phyloP scores from a whole-genome alignment of 306 rosid species.

The Begonia loranthoides region DNA sequence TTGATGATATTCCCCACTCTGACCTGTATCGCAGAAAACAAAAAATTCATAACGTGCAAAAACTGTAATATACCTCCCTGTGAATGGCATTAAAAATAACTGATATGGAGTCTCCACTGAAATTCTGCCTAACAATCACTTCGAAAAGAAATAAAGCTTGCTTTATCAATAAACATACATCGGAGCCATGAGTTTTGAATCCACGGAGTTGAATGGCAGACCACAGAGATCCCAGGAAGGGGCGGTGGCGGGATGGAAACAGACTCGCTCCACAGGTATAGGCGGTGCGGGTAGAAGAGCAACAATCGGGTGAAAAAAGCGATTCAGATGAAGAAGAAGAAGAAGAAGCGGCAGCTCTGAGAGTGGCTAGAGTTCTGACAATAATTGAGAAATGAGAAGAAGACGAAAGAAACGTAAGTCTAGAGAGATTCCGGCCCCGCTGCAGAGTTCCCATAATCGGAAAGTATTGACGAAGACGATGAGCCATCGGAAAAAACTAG shows the following conservation, averaged over 20 bases:
- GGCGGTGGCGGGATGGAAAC: background rate
- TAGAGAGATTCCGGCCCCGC: constrained; percentile 25
- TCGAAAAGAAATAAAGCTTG: background rate
- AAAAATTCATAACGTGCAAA: constrained; percentile 1
- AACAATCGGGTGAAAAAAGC: constrained; percentile 16
- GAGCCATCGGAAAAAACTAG: background rate
- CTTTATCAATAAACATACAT: constrained; percentile 24
- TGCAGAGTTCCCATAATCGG: constrained; percentile 5
- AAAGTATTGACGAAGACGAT: background rate
- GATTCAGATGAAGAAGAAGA: constrained; percentile 10
- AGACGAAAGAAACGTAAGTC: constrained; percentile 7
- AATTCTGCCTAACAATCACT: background rate
- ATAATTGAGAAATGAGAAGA: constrained; percentile 7
- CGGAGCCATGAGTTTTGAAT: constrained; percentile 49
- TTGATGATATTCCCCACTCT: constrained; percentile 66
- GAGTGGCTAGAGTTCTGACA: constrained; percentile 16
- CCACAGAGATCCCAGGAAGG: constrained; percentile 38
- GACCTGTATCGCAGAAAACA: constrained; percentile 32
- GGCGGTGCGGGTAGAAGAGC: constrained; percentile 10
- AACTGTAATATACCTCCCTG: background rate
- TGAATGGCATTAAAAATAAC: background rate
- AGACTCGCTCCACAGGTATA: background rate
- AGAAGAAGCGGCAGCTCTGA: constrained; percentile 7
- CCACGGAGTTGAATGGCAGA: constrained; percentile 46
- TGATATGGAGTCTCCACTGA: background rate